phyloP scores from a whole-genome alignment of 768 basidiomycete genomes.

The Steccherinum ochraceum region DNA sequence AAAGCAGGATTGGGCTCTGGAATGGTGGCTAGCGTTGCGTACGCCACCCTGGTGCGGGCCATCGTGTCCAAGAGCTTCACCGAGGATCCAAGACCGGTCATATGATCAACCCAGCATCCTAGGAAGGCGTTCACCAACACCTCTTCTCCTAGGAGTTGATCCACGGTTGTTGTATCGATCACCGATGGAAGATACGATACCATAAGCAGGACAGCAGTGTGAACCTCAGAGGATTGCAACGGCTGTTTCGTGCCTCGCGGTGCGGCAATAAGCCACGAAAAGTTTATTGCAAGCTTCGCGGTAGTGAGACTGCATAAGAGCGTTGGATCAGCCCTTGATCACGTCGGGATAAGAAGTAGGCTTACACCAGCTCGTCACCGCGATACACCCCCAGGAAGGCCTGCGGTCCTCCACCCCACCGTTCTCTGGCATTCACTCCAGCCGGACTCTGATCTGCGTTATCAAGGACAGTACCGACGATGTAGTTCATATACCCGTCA shows the following conservation, averaged over 20 bases:
- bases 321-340: background rate
- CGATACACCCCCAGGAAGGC: slow-evolving; percentile 1
- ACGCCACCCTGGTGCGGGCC: slow-evolving; percentile 1
- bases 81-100: background rate
- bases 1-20: slow-evolving; percentile 3
- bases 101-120: slow-evolving; percentile 1
- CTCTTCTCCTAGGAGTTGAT: slow-evolving; percentile 1
- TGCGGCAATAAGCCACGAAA: slow-evolving; percentile 2
- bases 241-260: background rate
- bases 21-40: slow-evolving; percentile 10
- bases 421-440: background rate
- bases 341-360: background rate
- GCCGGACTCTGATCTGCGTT: background rate
- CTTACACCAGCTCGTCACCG: slow-evolving; percentile 3
- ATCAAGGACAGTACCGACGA: slow-evolving; percentile 6
- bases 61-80: background rate
- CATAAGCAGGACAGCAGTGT: background rate
- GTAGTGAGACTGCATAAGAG: background rate
- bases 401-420: background rate
- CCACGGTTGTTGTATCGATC: background rate
- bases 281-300: background rate
- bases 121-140: slow-evolving; percentile 6
- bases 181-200: background rate
- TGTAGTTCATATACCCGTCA: slow-evolving; percentile 11
- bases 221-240: background rate